Percentiles rank a stretch among this genome's conserved stretches.
Evolutionary conservation across 768 basidiomycete genomes (phyloP).

Genomic region (Leccinum uliginosum): DNA sequence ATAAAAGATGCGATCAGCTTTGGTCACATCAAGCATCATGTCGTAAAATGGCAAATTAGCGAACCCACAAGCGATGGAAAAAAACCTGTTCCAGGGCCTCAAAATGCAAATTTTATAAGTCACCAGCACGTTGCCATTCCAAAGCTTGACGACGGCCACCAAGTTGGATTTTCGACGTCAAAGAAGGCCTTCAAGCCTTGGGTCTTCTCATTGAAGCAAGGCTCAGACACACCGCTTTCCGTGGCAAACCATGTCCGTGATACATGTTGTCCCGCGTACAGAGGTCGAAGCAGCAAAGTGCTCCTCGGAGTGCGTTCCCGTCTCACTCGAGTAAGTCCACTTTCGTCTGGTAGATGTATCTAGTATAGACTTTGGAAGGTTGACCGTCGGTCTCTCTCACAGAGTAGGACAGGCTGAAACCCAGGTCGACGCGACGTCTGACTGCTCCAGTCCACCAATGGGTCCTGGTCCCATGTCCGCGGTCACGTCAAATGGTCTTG

Average conservation of each 20-base stretch:
- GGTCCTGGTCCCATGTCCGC: not conserved
- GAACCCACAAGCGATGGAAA: not conserved
- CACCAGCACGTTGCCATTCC: not conserved
- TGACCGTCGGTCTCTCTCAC: not conserved
- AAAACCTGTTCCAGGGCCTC: not conserved
- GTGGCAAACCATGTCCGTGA: not conserved
- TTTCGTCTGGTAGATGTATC: not conserved
- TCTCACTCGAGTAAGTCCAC: conserved; percentile 1
- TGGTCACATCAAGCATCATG: not conserved
- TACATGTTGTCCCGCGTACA: not conserved
- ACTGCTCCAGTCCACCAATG: not conserved
- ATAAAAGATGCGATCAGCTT: not conserved
- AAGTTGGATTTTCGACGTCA: not conserved
- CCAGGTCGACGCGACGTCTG: not conserved
- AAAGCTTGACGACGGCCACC: no score
- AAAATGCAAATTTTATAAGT: not conserved
- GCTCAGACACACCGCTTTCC: not conserved
- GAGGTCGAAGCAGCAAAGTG: not conserved
- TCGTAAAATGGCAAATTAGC: not conserved
- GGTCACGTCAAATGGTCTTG: not conserved
- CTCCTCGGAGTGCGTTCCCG: not conserved
- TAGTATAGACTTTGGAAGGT: not conserved
- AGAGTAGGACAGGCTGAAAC: not conserved
- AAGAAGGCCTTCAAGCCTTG: no score
- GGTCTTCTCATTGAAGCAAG: not conserved